Evolutionary conservation across 106 monocot species (phyloP).

Genomic region (Acorus calamus): DNA sequence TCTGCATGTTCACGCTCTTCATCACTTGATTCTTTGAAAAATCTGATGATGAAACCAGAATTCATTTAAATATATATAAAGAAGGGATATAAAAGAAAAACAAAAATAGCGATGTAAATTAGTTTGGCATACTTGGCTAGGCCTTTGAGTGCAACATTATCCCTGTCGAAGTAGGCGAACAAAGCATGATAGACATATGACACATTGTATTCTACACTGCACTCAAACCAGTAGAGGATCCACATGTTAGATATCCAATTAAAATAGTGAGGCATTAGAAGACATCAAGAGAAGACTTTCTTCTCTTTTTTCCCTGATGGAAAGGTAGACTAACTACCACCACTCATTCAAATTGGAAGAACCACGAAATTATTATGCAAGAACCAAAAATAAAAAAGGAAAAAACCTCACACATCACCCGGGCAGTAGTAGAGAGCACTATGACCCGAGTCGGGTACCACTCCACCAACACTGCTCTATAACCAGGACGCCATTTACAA

Average conservation of each 20-base stretch:
- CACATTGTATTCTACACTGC: constrained; percentile 81
- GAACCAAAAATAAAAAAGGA: too few relatives aligned
- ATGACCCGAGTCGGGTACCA: too few relatives aligned
- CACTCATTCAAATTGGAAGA: too few relatives aligned
- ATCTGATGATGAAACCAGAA: constrained; percentile 13
- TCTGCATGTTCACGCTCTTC: constrained; percentile 53
- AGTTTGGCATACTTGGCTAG: constrained; percentile 66
- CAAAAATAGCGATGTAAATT: too few relatives aligned
- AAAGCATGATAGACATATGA: constrained; percentile 86
- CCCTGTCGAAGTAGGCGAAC: constrained; percentile 84
- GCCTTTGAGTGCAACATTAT: constrained; percentile 70
- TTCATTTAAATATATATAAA: background rate
- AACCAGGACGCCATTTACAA: too few relatives aligned
- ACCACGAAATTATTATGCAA: too few relatives aligned
- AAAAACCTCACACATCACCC: too few relatives aligned
- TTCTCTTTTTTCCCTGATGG: too few relatives aligned
- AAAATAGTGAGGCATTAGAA: background rate
- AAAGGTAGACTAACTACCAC: background rate
- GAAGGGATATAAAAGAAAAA: background rate
- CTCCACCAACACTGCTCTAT: too few relatives aligned
- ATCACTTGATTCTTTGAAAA: constrained; percentile 46
- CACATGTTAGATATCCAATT: background rate
- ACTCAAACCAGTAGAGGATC: background rate
- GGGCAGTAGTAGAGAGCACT: too few relatives aligned
- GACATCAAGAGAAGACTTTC: too few relatives aligned